Evolutionary conservation across 2,329 filamentous ascomycete genomes (phyloP), one percentile per base, ranked within the genome.

Genomic region (Colletotrichum godetiae): DNA sequence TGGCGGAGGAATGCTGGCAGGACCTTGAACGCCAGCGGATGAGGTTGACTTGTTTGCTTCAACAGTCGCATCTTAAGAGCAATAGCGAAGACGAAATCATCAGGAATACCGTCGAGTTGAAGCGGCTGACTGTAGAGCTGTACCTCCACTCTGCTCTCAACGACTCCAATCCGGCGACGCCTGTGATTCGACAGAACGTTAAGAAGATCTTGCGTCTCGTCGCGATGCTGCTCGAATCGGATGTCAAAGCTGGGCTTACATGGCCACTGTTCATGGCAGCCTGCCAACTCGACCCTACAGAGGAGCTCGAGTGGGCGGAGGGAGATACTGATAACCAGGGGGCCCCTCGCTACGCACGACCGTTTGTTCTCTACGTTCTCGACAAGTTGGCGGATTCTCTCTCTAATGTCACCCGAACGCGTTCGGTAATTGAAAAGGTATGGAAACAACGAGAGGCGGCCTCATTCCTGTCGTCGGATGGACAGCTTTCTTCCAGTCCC

Each of bases 241-340:
- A 78, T 0, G 75, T 79, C 2, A 75, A 79, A 11, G 79, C 81
- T 6, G 82, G 82, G 24, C 75, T 85, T 22, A 81, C 81, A 27
- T 85, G 83, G 83, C 82, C 84, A 5, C 75, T 85, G 0, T 85
- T 85, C 72, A 83, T 85, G 59, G 82, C 83, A 0, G 84, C 82
- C 0, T 83, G 84, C 12, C 83, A 85, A 67, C 78, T 85, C 2
- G 81, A 81, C 80, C n/a, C 75, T 8, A 59, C 65, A 1, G 83
- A 86, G 53, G 80, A 84, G 35, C 72, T 84, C 7, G 82, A 81
- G 76, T 77, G 75, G 72, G 56, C 62, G 0, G 13, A 52, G 0
- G 78, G 79, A 22, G 68, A 76, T 1, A 60, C 73, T 5, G 76
- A 67, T 3, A 72, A 75, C 0, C 60, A 74, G 1, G 59, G 56